phyloP scores from a whole-genome alignment of 2,329 filamentous ascomycete species.

The Trichoderma arundinaceum region DNA sequence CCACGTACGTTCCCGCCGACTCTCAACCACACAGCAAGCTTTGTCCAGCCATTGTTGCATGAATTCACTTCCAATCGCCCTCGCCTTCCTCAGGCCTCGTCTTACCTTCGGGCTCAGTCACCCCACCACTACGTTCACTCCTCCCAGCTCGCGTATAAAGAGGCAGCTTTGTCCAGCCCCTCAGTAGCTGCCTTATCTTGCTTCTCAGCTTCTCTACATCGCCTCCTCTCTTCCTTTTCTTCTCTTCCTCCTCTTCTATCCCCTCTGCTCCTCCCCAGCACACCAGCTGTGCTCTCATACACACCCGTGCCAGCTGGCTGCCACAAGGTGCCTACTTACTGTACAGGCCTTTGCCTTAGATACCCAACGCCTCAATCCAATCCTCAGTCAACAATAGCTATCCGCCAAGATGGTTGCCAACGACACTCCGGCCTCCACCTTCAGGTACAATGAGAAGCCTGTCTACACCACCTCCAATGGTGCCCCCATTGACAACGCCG shows the following conservation, averaged over 20 bases:
- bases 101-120: slow-evolving; percentile 20
- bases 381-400: not conserved
- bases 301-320: no score
- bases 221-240: not conserved
- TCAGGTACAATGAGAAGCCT: slow-evolving; percentile 62
- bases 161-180: slow-evolving; percentile 14
- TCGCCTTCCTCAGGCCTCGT: not conserved
- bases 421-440: slow-evolving; percentile 52
- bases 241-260: not conserved
- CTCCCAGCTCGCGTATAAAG: slow-evolving; percentile 19
- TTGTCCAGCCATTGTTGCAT: not conserved
- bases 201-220: not conserved
- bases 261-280: not conserved
- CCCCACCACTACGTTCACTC: slow-evolving; percentile 23
- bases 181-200: not conserved
- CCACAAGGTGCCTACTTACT: not conserved
- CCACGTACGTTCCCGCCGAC: slow-evolving; percentile 7
- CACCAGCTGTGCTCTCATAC: not conserved
- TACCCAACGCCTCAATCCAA: not conserved
- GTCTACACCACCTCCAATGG: slow-evolving; percentile 66
- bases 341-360: not conserved
- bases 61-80: slow-evolving; percentile 2
- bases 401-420: slow-evolving; percentile 49
- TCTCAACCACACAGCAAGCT: slow-evolving; percentile 13
- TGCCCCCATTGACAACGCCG: slow-evolving; percentile 59